Evolutionary conservation across 108 stramenopile genomes (phyloP).

Genomic region (Mediolabrus comicus): DNA sequence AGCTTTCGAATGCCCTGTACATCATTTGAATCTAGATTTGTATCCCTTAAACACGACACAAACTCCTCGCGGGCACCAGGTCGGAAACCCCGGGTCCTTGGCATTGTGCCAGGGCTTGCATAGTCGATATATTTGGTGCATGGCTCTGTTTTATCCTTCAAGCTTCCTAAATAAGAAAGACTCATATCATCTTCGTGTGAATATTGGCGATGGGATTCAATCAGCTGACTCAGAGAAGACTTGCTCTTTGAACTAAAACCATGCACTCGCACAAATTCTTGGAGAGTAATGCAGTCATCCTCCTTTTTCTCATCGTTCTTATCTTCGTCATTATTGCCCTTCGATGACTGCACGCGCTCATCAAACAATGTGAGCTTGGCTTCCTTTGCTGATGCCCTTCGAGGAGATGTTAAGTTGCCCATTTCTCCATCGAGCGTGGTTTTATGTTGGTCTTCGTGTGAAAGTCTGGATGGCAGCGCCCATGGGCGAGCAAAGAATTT

Average conservation of each 20-base stretch:
- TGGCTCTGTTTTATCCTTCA: constrained; percentile 29
- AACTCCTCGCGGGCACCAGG: constrained; percentile 56
- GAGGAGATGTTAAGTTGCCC: constrained; percentile 29
- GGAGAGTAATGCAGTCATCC: constrained; percentile 8
- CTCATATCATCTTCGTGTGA: background rate
- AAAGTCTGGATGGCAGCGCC: constrained; percentile 75
- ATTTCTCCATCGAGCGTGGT: constrained; percentile 43
- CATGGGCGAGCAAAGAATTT: constrained; percentile 66
- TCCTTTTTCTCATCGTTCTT: constrained; percentile 8
- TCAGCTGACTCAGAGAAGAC: constrained; percentile 37
- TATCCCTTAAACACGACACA: constrained; percentile 56
- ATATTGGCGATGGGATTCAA: constrained; percentile 21
- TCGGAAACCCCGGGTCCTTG: constrained; percentile 18
- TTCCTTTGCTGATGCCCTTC: constrained; percentile 23
- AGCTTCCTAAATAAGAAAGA: constrained; percentile 31
- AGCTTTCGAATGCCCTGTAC: constrained; percentile 81
- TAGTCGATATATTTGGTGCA: constrained; percentile 41
- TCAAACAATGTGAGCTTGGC: constrained; percentile 29
- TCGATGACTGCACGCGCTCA: constrained; percentile 38
- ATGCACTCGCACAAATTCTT: constrained; percentile 32
- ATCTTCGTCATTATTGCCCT: constrained; percentile 5
- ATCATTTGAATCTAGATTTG: constrained; percentile 69
- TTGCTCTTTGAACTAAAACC: constrained; percentile 39
- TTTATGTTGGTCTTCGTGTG: constrained; percentile 70
- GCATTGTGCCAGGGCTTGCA: constrained; percentile 34